These are phyloP conservation scores for Aspergillus affinis DNA, from an alignment of 495 filamentous ascomycete species.

Conservation along the genomic window DNA sequence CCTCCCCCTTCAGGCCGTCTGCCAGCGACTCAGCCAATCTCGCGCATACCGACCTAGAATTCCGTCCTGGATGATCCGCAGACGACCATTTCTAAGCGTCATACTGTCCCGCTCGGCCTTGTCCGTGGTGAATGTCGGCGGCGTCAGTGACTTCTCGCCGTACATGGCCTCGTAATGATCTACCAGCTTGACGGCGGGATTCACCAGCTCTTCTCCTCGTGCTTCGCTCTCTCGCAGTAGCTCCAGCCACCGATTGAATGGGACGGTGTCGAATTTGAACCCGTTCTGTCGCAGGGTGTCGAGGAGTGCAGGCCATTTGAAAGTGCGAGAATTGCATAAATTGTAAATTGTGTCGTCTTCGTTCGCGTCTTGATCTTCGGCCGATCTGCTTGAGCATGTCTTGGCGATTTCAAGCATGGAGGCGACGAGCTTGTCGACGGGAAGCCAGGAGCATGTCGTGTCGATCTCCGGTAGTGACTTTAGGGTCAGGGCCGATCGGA, in stretches of 20 bases:
- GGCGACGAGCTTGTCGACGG: slow-evolving; percentile 53
- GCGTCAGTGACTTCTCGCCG: slow-evolving; percentile 6
- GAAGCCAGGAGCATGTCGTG: slow-evolving; percentile 51
- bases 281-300: slow-evolving; percentile 39
- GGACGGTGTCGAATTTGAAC: slow-evolving; percentile 48
- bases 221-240: slow-evolving; percentile 43
- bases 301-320: slow-evolving; percentile 55
- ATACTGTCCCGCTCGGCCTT: slow-evolving; percentile 38
- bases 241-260: slow-evolving; percentile 49
- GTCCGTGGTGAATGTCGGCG: slow-evolving; percentile 31
- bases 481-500: slow-evolving; percentile 51
- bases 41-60: slow-evolving; percentile 36
- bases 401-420: slow-evolving; percentile 48
- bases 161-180: slow-evolving; percentile 50
- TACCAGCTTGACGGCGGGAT: slow-evolving; percentile 61
- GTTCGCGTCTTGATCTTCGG: background rate
- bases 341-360: slow-evolving; percentile 50
- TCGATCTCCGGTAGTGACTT: slow-evolving; percentile 49
- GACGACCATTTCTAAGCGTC: slow-evolving; percentile 33
- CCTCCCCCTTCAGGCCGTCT: background rate
- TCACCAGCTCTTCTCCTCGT: slow-evolving; percentile 45
- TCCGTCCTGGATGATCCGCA: slow-evolving; percentile 38
- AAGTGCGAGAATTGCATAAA: slow-evolving; percentile 48
- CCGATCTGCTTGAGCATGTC: slow-evolving; percentile 20
- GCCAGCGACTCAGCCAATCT: slow-evolving; percentile 38